Evolutionary conservation across 2,329 filamentous ascomycete genomes (phyloP).

Genomic region (Phoma sp.): DNA sequence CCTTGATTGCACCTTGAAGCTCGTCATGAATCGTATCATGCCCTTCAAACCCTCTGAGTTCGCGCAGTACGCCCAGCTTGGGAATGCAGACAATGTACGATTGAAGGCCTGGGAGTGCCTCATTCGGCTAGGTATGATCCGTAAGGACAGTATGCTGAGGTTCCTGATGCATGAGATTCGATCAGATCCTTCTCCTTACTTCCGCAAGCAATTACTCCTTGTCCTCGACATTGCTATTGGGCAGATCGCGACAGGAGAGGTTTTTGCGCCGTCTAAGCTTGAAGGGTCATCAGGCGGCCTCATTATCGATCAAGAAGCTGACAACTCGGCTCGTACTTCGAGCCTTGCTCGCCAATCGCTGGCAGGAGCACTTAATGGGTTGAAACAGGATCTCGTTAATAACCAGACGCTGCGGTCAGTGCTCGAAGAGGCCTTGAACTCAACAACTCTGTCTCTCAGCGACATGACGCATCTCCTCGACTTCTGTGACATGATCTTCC

Average conservation of each 20-base stretch:
- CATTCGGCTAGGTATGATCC: conserved; percentile 59
- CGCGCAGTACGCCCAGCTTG: conserved; percentile 64
- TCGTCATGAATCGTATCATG: conserved; percentile 61
- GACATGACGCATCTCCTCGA: conserved; percentile 64
- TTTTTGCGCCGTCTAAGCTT: conserved; percentile 39
- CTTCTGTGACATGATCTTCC: conserved; percentile 63
- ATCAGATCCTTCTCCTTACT: conserved; percentile 63
- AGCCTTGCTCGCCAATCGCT: conserved; percentile 62
- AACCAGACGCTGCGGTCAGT: conserved; percentile 59
- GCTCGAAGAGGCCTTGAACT: conserved; percentile 62
- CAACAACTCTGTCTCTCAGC: conserved; percentile 56
- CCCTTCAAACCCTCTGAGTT: conserved; percentile 63
- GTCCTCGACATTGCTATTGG: conserved; percentile 63
- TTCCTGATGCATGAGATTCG: conserved; percentile 64
- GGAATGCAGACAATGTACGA: conserved; percentile 66
- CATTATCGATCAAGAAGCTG: conserved; percentile 63
- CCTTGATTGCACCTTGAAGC: conserved; percentile 62
- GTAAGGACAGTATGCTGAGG: conserved; percentile 58
- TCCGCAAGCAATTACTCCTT: conserved; percentile 59
- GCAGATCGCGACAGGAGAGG: conserved; percentile 63
- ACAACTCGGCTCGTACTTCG: conserved; percentile 51
- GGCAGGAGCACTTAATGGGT: conserved; percentile 62
- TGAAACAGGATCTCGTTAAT: conserved; percentile 59
- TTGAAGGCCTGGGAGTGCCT: conserved; percentile 65
- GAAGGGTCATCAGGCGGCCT: conserved; percentile 50